Evolutionary conservation across 2,329 filamentous ascomycete genomes (phyloP), one percentile per base, ranked within the genome.

Genomic region (Cladosporium sp.): DNA sequence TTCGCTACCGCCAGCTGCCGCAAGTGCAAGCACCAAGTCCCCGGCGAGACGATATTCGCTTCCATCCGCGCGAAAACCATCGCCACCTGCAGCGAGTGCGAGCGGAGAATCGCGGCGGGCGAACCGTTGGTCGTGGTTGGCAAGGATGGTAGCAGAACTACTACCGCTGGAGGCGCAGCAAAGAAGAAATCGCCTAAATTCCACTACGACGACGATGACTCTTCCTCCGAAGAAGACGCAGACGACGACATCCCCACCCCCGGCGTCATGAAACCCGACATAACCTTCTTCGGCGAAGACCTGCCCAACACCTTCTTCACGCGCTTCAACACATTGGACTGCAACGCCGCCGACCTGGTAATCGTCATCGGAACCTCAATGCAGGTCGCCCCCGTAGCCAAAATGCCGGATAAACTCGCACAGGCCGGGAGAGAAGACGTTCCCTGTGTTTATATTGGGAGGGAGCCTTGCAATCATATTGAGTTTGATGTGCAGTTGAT

Each of bases 401-500:
- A 98, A 77, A 92, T 99, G 71, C 73, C 75, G 1, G 73, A 77
- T 53, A 71, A 71, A 56, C 64, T 78, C 2, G 70, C 74, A 5
- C 67, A 71, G 18, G 58, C 56, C 7, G 62, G 62, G 8, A 13
- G 62, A 6, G 62, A 56, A n/a, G 60, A 70, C 1, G 71, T 77
- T 1, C 76, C 76, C 28, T 74, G 76, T 28, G 73, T 78, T 43
- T 78, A 75, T 67, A 74, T 78, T 32, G 76, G 74, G 2, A 67
- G 73, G 28, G 74, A 89, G 80, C 89, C 92, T 3, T 91, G 97
- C 64, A 84, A 84, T 39, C 94, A 98, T 78, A 91, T 96, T 76
- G 92, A 96, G 76, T 98, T 99, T 72, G 95, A 99, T 78, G 92
- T 99, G 70, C 93, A 97, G 76, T 85, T 99, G 64, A 84, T 98